A percentile compares a stretch with the other conserved stretches of the same genome.
phyloP scores from a whole-genome alignment of 176 grass and related monocot species.

The Eleusine indica region DNA sequence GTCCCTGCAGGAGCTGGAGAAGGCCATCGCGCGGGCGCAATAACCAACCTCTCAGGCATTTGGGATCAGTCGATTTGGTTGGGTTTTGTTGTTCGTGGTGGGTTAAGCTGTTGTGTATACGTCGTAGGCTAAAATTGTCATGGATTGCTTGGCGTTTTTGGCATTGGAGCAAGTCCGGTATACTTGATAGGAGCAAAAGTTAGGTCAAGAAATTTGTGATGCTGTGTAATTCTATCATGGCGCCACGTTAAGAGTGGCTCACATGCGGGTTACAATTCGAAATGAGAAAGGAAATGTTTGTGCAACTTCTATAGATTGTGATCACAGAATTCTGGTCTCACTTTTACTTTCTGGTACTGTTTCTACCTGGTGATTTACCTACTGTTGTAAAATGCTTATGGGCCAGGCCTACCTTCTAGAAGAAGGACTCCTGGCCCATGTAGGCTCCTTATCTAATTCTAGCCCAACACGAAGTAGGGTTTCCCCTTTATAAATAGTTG shows the following conservation, averaged over 20 bases:
- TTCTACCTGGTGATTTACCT: background rate
- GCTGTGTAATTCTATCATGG: conserved; percentile 31
- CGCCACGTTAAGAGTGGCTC: conserved; percentile 30
- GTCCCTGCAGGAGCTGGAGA: conserved; percentile 56
- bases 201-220: conserved; percentile 28
- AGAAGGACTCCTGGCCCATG: no score
- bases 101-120: conserved; percentile 36
- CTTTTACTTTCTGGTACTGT: background rate
- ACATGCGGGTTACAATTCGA: conserved; percentile 5
- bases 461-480: no score
- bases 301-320: conserved; percentile 8
- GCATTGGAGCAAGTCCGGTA: conserved; percentile 53
- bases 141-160: conserved; percentile 60
- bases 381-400: no score
- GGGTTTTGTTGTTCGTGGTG: background rate
- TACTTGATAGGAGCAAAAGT: conserved; percentile 34
- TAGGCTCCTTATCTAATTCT: no score
- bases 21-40: conserved; percentile 54
- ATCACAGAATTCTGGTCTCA: background rate
- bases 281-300: conserved; percentile 36
- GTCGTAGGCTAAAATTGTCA: conserved; percentile 21
- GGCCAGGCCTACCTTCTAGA: no score
- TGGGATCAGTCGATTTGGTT: conserved; percentile 1
- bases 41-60: conserved; percentile 37
- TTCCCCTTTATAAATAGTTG: no score